Conservation (phyloP, 2,329 filamentous ascomycete species). For the Cadophora luteo-olivacea region DNA sequence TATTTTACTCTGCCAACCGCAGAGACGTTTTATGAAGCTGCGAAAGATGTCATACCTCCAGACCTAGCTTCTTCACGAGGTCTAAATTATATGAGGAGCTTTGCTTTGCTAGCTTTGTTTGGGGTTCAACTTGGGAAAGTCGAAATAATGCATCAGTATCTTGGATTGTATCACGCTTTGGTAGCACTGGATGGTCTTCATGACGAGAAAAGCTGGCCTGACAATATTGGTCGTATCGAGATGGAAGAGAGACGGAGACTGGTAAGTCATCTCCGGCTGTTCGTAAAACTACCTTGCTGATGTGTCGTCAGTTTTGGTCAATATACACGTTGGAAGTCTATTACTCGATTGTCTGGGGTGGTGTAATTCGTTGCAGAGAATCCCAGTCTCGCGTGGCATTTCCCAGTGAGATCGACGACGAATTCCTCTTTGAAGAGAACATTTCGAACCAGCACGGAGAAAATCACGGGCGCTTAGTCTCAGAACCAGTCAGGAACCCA, state of each 20-base stretch:
- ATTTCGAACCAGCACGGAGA: not conserved
- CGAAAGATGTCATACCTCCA: slow-evolving; percentile 48
- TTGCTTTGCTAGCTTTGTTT: slow-evolving; percentile 55
- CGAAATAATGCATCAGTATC: slow-evolving; percentile 55
- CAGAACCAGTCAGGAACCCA: slow-evolving; percentile 24
- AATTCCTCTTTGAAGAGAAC: slow-evolving; percentile 47
- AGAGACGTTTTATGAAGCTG: slow-evolving; percentile 53
- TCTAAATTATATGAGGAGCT: slow-evolving; percentile 52
- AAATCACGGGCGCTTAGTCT: slow-evolving; percentile 11
- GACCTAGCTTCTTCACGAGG: slow-evolving; percentile 47
- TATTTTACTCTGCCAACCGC: slow-evolving; percentile 46
- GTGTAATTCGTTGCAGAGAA: slow-evolving; percentile 5
- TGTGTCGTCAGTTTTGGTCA: slow-evolving; percentile 55
- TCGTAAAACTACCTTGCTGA: not conserved
- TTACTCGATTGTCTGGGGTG: slow-evolving; percentile 7
- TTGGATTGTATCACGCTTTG: slow-evolving; percentile 57
- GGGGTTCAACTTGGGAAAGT: slow-evolving; percentile 59
- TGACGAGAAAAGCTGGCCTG: slow-evolving; percentile 60
- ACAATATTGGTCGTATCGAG: slow-evolving; percentile 52
- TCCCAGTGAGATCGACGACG: slow-evolving; percentile 44
- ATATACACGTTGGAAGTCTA: slow-evolving; percentile 41
- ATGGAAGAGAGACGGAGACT: slow-evolving; percentile 55
- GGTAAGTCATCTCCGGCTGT: slow-evolving; percentile 41
- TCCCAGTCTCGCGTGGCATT: not conserved
- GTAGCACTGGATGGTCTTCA: slow-evolving; percentile 56